Conservation (phyloP, 2,329 filamentous ascomycete species). For the Cladosporium colombiae region DNA sequence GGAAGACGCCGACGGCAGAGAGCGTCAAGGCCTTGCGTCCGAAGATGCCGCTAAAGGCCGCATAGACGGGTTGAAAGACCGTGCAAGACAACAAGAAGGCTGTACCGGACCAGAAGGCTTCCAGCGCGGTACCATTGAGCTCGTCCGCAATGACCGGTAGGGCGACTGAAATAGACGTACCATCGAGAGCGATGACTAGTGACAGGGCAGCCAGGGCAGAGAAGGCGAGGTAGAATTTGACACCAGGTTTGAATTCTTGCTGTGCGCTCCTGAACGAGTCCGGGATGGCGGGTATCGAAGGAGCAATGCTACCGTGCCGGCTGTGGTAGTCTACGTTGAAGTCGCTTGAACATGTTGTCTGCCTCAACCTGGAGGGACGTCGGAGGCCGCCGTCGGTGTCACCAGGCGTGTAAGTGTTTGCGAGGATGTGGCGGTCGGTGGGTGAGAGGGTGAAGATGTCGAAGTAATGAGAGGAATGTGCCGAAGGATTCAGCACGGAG, state of each 20-base stretch:
- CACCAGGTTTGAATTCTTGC: neutral
- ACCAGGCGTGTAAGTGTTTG: neutral
- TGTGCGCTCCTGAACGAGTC: neutral
- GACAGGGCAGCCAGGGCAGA: neutral
- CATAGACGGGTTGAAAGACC: slow-evolving; percentile 47
- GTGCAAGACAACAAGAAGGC: slow-evolving; percentile 50
- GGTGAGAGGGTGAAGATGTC: neutral
- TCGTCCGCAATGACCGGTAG: slow-evolving; percentile 24
- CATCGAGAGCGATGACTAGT: slow-evolving; percentile 1
- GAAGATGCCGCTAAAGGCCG: slow-evolving; percentile 49
- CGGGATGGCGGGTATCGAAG: neutral
- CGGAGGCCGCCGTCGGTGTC: neutral
- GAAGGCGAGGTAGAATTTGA: slow-evolving; percentile 1
- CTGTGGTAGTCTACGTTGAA: neutral
- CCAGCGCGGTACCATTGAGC: slow-evolving; percentile 39
- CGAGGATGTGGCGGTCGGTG: neutral
- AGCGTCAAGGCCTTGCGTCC: slow-evolving; percentile 48
- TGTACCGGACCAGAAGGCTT: slow-evolving; percentile 53
- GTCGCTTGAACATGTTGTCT: neutral
- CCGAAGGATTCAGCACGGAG: neutral
- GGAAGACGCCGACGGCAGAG: slow-evolving; percentile 47
- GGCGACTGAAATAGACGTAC: neutral
- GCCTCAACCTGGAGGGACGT: neutral
- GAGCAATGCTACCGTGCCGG: neutral
- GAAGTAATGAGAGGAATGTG: neutral